Percentiles rank a stretch among this genome's conserved stretches.
These are phyloP conservation scores for Calonectria leucothoes DNA, from an alignment of 2,329 filamentous ascomycete species.

Conservation along the genomic window DNA sequence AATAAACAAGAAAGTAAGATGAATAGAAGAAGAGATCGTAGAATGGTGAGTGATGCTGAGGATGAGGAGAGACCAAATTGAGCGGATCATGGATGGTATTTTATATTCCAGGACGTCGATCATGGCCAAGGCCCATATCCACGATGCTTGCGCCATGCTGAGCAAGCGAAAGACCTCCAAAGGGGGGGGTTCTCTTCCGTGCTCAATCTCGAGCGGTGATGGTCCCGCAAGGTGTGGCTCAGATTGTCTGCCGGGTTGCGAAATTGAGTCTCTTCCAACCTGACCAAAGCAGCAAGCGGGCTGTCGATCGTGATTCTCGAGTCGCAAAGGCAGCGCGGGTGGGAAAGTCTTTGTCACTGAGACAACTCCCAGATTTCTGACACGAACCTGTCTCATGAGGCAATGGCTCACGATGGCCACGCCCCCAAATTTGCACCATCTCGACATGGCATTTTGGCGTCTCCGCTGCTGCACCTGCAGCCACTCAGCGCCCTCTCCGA, in stretches of 20 bases:
- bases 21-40: slow-evolving; percentile 1
- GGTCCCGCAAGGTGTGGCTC: neutral
- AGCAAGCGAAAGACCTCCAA: neutral
- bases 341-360: neutral
- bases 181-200: neutral
- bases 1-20: slow-evolving; percentile 22
- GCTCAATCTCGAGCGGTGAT: neutral
- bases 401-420: neutral
- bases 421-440: neutral
- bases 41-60: slow-evolving; percentile 19
- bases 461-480: neutral
- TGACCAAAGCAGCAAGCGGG: neutral
- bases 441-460: neutral
- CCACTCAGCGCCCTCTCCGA: neutral
- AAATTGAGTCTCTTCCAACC: neutral
- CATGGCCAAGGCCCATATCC: neutral
- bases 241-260: neutral
- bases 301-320: neutral
- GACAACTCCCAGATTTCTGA: neutral
- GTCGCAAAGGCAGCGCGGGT: neutral
- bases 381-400: neutral
- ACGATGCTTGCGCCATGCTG: neutral
- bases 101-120: slow-evolving; percentile 15
- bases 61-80: slow-evolving; percentile 4
- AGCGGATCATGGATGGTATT: slow-evolving; percentile 10